These are phyloP conservation scores for Effrenium voratum DNA, from an alignment of 73 alveolate genomes.

Conservation along the genomic window DNA sequence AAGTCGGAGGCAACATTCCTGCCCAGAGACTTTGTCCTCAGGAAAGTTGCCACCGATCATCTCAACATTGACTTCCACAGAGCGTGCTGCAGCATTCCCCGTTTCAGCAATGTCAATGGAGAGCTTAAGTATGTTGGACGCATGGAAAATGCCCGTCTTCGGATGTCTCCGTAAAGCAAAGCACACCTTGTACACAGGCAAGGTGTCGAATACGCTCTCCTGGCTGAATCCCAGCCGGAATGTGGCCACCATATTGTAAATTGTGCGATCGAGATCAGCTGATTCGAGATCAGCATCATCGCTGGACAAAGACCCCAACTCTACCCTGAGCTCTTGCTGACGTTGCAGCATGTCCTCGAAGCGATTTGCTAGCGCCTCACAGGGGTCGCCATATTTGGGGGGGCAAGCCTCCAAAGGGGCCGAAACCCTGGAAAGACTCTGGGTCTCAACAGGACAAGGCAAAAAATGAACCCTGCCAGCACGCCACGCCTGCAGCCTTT, in stretches of 20 bases:
- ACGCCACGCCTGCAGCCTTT: too few relatives aligned
- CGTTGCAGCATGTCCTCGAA: not conserved
- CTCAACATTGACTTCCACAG: slow-evolving; percentile 27
- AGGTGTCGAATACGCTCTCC: slow-evolving; percentile 1
- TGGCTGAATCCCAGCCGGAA: slow-evolving; percentile 1
- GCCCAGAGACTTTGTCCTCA: not conserved
- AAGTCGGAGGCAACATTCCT: slow-evolving; percentile 54
- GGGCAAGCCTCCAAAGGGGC: too few relatives aligned
- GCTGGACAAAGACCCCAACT: not conserved
- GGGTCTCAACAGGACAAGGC: too few relatives aligned
- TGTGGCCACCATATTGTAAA: slow-evolving; percentile 4
- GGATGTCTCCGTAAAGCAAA: slow-evolving; percentile 37
- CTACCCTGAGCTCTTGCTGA: slow-evolving; percentile 27
- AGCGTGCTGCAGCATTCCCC: not conserved
- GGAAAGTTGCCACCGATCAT: slow-evolving; percentile 46
- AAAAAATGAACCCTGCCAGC: too few relatives aligned
- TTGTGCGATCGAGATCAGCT: not conserved
- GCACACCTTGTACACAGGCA: slow-evolving; percentile 55
- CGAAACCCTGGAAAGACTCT: too few relatives aligned
- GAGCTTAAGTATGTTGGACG: not conserved
- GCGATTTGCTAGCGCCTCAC: slow-evolving; percentile 27
- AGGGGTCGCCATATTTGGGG: too few relatives aligned
- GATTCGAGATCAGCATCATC: not conserved
- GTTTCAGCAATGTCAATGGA: not conserved
- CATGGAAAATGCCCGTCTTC: slow-evolving; percentile 43